A percentile compares a stretch with the other conserved stretches of the same genome.
Evolutionary conservation across 257 asterid species (phyloP).

Genomic region (Penstemon newberryi): DNA sequence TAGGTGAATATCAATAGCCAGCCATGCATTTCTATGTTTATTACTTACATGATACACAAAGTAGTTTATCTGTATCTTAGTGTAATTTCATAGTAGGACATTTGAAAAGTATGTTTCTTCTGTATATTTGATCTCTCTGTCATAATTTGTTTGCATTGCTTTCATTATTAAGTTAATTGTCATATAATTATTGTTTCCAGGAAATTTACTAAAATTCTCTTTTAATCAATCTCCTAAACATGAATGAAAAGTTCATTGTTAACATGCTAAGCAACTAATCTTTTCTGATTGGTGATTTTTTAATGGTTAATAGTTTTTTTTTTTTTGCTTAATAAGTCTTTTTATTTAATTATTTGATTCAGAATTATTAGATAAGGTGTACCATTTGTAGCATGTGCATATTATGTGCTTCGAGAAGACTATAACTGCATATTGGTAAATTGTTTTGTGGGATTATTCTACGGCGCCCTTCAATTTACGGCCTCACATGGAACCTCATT

Average conservation of each 20-base stretch:
- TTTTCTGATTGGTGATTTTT: too few species aligned
- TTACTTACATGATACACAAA: conserved; percentile 64
- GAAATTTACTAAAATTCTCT: conserved; percentile 19
- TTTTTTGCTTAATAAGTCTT: background rate
- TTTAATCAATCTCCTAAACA: conserved; percentile 29
- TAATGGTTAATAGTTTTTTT: too few species aligned
- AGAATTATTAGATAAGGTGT: background rate
- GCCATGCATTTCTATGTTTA: conserved; percentile 39
- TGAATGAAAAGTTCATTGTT: conserved; percentile 2
- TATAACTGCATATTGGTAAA: conserved; percentile 1
- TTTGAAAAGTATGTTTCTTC: conserved; percentile 39
- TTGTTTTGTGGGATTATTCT: too few species aligned
- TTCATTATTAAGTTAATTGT: conserved; percentile 22
- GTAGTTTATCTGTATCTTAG: conserved; percentile 8
- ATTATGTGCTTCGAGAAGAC: conserved; percentile 29
- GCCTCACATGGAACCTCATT: too few species aligned
- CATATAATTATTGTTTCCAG: conserved; percentile 11
- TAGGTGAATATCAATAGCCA: conserved; percentile 40
- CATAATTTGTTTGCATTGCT: background rate
- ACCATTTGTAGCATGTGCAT: background rate
- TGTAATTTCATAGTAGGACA: conserved; percentile 6
- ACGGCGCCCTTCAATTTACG: too few species aligned
- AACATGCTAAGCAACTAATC: conserved; percentile 15
- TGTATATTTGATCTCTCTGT: conserved; percentile 18
- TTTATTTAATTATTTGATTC: background rate